Evolutionary conservation across 179 eudicot genomes (phyloP).

Genomic region (Monotropa hypopitys): DNA sequence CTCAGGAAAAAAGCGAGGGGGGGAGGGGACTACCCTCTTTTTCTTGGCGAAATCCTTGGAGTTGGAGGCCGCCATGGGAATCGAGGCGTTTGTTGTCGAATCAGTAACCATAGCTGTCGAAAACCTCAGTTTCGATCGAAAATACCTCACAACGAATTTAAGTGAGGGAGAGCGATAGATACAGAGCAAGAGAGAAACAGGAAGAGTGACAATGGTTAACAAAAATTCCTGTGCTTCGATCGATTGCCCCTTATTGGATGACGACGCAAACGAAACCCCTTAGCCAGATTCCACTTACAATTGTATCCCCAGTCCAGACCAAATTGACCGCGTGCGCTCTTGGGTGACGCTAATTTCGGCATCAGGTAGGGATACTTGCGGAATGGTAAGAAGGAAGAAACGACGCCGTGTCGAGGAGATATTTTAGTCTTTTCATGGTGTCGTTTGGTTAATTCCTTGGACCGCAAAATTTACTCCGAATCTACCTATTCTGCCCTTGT

Average conservation of each 20-base stretch:
- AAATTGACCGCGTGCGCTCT: neutral
- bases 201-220: conserved; percentile 18
- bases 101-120: conserved; percentile 45
- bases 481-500: neutral
- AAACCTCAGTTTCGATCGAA: conserved; percentile 8
- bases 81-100: conserved; percentile 54
- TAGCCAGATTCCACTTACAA: neutral
- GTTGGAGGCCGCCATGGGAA: conserved; percentile 27
- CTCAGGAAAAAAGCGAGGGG: neutral
- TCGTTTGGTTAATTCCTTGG: conserved; percentile 2
- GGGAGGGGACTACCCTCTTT: conserved; percentile 41
- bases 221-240: conserved; percentile 9
- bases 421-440: neutral
- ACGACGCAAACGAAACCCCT: neutral
- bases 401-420: neutral
- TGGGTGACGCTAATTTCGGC: neutral
- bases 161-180: neutral
- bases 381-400: neutral
- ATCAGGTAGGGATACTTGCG: neutral
- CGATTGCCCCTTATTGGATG: neutral
- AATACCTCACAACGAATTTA: neutral
- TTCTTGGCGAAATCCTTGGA: conserved; percentile 65
- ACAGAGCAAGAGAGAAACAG: neutral
- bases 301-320: neutral
- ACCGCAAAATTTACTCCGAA: neutral